These are phyloP conservation scores for Hypsizygus marmoreus DNA, from an alignment of 768 basidiomycete species.

Conservation along the genomic window DNA sequence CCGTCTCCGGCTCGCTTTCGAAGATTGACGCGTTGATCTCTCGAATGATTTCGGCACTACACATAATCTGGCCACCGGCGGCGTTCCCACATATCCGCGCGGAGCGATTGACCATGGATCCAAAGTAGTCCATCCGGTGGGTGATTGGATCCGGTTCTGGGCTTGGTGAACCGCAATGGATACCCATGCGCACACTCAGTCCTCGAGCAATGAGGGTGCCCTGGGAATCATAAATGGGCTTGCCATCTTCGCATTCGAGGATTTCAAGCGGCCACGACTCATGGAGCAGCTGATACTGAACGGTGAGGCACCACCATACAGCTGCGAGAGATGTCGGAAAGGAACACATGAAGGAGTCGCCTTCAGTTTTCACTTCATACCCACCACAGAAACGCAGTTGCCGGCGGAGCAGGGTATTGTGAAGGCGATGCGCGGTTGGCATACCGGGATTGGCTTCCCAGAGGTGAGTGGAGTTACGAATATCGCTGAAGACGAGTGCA, in stretches of 20 bases:
- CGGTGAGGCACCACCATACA: conserved; percentile 86
- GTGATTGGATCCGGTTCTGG: conserved; percentile 93
- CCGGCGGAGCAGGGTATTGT: conserved; percentile 84
- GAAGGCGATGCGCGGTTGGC: conserved; percentile 89
- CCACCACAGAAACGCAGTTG: conserved; percentile 89
- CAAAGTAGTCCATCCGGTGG: conserved; percentile 96
- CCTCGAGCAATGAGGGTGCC: conserved; percentile 80
- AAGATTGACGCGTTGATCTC: conserved; percentile 72
- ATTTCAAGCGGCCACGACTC: conserved; percentile 93
- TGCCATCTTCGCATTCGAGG: conserved; percentile 89
- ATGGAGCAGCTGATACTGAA: conserved; percentile 80
- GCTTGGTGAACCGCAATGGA: conserved; percentile 88
- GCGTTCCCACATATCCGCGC: conserved; percentile 83
- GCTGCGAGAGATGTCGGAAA: conserved; percentile 89
- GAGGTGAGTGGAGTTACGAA: conserved; percentile 92
- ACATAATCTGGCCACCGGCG: conserved; percentile 92
- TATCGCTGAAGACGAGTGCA: conserved; percentile 96
- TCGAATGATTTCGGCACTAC: conserved; percentile 82
- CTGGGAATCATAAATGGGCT: conserved; percentile 66
- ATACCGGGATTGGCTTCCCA: conserved; percentile 98
- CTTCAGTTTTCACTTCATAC: conserved; percentile 99
- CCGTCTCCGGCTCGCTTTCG: conserved; percentile 57
- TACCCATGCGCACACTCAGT: conserved; percentile 94
- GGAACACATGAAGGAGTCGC: conserved; percentile 98
- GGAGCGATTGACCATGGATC: conserved; percentile 93